Conservation (phyloP, 495 filamentous ascomycete species). For the Penicillium ochrochloron region DNA sequence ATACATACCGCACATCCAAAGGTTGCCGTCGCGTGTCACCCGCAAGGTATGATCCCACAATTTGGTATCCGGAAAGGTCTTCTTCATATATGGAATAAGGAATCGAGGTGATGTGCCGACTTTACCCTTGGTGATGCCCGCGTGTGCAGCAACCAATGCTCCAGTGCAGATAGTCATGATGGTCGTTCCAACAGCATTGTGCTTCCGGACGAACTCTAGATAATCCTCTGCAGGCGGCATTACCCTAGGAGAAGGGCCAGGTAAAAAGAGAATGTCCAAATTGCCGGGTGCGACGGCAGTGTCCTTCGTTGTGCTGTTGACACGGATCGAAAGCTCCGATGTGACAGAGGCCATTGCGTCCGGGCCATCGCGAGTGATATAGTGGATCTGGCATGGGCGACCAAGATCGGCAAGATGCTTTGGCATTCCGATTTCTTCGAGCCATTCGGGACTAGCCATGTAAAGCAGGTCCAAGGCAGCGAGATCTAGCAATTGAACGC, state of each 20-base stretch:
- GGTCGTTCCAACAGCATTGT: constrained; percentile 43
- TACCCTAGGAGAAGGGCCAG: constrained; percentile 52
- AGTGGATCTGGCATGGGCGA: constrained; percentile 46
- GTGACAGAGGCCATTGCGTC: constrained; percentile 40
- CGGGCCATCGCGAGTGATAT: constrained; percentile 43
- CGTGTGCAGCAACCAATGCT: constrained; percentile 50
- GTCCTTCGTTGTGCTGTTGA: constrained; percentile 48
- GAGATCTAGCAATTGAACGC: constrained; percentile 54
- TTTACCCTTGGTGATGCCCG: constrained; percentile 55
- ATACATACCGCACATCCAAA: constrained; percentile 63
- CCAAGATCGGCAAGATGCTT: constrained; percentile 41
- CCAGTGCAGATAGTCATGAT: constrained; percentile 62
- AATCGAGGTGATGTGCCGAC: constrained; percentile 55
- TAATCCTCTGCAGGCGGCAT: constrained; percentile 37
- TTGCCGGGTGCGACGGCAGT: constrained; percentile 49
- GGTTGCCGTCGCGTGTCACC: constrained; percentile 60
- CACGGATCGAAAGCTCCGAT: constrained; percentile 32
- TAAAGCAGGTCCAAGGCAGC: constrained; percentile 54
- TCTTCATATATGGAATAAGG: constrained; percentile 48
- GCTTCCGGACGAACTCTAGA: constrained; percentile 50
- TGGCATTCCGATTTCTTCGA: constrained; percentile 39
- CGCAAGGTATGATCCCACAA: constrained; percentile 49
- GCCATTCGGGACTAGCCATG: constrained; percentile 50
- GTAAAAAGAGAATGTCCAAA: constrained; percentile 57
- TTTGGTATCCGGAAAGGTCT: constrained; percentile 49